Percentiles rank a stretch among this genome's conserved stretches.
Evolutionary conservation across 2,329 filamentous ascomycete genomes (phyloP).

Genomic region (Neopestalotiopsis clavispora): DNA sequence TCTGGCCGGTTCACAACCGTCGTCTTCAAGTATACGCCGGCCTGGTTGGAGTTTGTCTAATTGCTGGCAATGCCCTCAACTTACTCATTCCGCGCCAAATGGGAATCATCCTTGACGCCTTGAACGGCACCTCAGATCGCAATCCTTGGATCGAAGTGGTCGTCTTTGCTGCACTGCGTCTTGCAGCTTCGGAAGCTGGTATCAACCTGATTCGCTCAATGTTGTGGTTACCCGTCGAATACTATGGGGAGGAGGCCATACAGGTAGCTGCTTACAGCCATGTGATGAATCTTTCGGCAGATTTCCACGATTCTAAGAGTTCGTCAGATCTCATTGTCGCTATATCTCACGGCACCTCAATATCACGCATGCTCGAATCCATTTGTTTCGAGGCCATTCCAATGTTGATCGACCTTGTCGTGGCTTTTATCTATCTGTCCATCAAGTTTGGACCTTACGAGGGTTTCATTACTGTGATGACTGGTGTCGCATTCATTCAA

Average conservation of each 20-base stretch:
- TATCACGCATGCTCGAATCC: conserved; percentile 62
- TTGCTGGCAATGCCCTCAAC: conserved; percentile 75
- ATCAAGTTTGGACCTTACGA: conserved; percentile 65
- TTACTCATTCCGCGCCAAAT: conserved; percentile 82
- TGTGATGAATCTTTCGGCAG: conserved; percentile 63
- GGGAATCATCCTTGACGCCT: conserved; percentile 75
- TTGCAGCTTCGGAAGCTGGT: conserved; percentile 60
- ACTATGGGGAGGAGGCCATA: conserved; percentile 59
- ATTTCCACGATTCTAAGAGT: conserved; percentile 66
- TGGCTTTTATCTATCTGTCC: conserved; percentile 66
- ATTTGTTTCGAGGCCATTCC: conserved; percentile 63
- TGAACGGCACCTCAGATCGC: conserved; percentile 47
- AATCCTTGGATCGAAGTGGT: conserved; percentile 22
- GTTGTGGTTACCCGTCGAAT: conserved; percentile 63
- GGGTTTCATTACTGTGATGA: conserved; percentile 65
- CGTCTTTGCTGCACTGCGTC: conserved; percentile 35
- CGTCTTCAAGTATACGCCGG: conserved; percentile 70
- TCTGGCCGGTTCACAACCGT: conserved; percentile 74
- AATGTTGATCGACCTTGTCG: conserved; percentile 63
- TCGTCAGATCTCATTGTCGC: conserved; percentile 63
- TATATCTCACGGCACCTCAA: conserved; percentile 57
- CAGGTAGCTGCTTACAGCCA: conserved; percentile 62
- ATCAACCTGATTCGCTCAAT: conserved; percentile 58
- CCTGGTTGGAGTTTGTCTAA: conserved; percentile 69
- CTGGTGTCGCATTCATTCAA: conserved; percentile 60